These are phyloP conservation scores for Rhizopogon parksii DNA, from an alignment of 1,284 basidiomycete genomes.

Conservation along the genomic window DNA sequence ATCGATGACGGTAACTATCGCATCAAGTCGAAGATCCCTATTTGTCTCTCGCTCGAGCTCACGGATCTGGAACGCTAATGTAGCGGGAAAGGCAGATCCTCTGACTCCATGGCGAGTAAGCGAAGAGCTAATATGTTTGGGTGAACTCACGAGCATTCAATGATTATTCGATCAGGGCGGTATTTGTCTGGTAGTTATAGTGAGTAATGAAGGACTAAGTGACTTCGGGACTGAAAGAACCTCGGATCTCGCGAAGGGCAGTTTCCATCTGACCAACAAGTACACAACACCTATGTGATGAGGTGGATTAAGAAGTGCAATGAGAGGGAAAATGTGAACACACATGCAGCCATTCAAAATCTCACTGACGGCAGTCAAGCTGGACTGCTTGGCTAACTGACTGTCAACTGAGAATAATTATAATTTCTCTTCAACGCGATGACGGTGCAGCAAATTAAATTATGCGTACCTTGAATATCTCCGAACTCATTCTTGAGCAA, in stretches of 20 bases:
- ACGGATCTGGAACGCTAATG: constrained; percentile 85
- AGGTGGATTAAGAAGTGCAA: not conserved
- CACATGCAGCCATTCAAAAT: constrained; percentile 92
- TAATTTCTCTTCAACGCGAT: not conserved
- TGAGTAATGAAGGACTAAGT: constrained; percentile 1
- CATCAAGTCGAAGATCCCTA: constrained; percentile 75
- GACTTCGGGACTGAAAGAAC: constrained; percentile 29
- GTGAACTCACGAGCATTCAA: constrained; percentile 77
- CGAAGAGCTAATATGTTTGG: constrained; percentile 3
- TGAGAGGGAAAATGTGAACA: constrained; percentile 16
- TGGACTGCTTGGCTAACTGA: constrained; percentile 77
- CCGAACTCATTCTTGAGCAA: constrained; percentile 88
- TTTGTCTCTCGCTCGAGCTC: constrained; percentile 74
- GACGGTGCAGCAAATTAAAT: not conserved
- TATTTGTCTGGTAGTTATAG: constrained; percentile 53
- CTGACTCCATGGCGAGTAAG: constrained; percentile 30
- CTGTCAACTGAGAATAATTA: constrained; percentile 63
- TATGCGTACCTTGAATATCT: constrained; percentile 60
- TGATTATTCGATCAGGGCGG: constrained; percentile 81
- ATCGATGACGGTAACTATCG: constrained; percentile 84
- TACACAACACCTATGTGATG: constrained; percentile 67
- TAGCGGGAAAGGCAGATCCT: constrained; percentile 86
- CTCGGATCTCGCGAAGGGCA: constrained; percentile 79
- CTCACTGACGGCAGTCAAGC: constrained; percentile 78
- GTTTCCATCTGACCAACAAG: constrained; percentile 89